Evolutionary conservation across 129 eudicot genomes (phyloP).

Genomic region (Artemisia annua): DNA sequence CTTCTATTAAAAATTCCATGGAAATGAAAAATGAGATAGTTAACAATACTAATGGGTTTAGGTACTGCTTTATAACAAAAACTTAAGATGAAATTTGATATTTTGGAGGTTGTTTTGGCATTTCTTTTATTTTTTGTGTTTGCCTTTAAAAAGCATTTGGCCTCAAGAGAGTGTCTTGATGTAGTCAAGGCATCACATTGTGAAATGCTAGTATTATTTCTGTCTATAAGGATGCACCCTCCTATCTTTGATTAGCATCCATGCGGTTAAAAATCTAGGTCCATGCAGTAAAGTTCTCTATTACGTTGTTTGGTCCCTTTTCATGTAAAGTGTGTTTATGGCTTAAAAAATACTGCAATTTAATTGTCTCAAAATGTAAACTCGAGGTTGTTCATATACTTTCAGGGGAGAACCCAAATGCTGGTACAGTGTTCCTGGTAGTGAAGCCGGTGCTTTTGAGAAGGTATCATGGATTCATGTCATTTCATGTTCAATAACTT

Average conservation of each 20-base stretch:
- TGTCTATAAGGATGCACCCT: conserved; percentile 5
- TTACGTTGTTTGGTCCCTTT: neutral
- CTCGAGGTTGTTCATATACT: neutral
- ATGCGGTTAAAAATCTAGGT: neutral
- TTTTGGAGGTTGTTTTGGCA: neutral
- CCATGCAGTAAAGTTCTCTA: neutral
- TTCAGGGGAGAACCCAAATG: too few species aligned
- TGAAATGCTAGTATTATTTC: neutral
- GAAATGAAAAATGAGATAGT: neutral
- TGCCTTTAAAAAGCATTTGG: neutral
- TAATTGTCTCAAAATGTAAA: too few species aligned
- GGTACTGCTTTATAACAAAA: neutral
- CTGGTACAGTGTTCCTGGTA: too few species aligned
- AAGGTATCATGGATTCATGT: too few species aligned
- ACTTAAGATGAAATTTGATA: neutral
- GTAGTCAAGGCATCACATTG: neutral
- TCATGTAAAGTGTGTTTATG: too few species aligned
- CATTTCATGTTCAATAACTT: too few species aligned
- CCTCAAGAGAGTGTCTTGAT: neutral
- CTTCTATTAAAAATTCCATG: neutral
- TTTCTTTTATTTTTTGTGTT: neutral
- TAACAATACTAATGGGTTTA: neutral
- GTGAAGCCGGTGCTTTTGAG: too few species aligned
- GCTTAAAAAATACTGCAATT: too few species aligned
- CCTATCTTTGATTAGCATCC: conserved; percentile 2